Evolutionary conservation across 441 rosid species (phyloP).

Genomic region (Pelargonium exstipulatum): DNA sequence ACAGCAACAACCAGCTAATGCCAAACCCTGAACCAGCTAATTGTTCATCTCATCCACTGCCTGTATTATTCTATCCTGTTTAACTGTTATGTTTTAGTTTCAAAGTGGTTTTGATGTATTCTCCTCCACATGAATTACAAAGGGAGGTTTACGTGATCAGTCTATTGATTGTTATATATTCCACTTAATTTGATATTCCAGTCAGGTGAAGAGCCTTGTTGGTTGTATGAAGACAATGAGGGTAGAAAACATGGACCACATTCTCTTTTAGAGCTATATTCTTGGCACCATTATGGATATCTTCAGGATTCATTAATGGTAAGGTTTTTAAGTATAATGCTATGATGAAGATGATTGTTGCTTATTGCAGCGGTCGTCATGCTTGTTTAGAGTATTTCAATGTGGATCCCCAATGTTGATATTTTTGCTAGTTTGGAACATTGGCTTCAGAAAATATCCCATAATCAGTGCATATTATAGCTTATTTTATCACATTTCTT

Average conservation of each 20-base stretch:
- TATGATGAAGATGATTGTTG: not conserved
- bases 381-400: not conserved
- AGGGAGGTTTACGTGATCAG: constrained; percentile 3
- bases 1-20: constrained; percentile 25
- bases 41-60: constrained; percentile 27
- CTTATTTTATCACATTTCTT: not conserved
- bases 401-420: not conserved
- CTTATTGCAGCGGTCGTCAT: not conserved
- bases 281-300: constrained; percentile 65
- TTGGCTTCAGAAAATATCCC: not conserved
- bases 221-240: constrained; percentile 71
- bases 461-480: not conserved
- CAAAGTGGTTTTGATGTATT: not conserved
- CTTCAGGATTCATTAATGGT: constrained; percentile 58
- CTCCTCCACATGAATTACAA: not conserved
- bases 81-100: constrained; percentile 13
- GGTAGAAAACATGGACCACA: constrained; percentile 79
- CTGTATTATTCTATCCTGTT: constrained; percentile 38
- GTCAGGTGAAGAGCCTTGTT: constrained; percentile 63
- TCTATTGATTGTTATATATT: constrained; percentile 15
- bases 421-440: not conserved
- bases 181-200: constrained; percentile 26
- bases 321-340: constrained; percentile 23
- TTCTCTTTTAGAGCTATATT: constrained; percentile 55
- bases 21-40: constrained; percentile 33